phyloP scores from a whole-genome alignment of 1,139 yeast genomes.

The Insectozyma bohioensis region DNA sequence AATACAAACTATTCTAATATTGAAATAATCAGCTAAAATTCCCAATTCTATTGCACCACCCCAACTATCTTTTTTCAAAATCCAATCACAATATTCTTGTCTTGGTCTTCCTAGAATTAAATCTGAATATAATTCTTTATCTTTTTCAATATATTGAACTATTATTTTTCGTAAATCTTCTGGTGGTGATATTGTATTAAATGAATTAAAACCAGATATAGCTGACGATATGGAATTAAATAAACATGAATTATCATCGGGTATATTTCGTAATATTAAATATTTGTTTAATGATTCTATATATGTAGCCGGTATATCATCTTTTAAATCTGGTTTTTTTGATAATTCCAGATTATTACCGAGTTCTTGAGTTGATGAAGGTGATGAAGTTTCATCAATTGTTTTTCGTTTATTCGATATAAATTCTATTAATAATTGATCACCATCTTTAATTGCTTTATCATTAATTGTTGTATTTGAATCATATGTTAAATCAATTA shows the following conservation, averaged over 20 bases:
- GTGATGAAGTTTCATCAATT: background rate
- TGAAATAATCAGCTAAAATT: constrained; percentile 56
- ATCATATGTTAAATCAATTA: constrained; percentile 29
- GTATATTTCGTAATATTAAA: constrained; percentile 57
- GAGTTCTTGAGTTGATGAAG: background rate
- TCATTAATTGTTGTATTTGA: constrained; percentile 24
- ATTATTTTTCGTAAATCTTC: constrained; percentile 48
- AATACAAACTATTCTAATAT: constrained; percentile 56
- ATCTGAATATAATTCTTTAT: constrained; percentile 51
- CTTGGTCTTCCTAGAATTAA: constrained; percentile 58
- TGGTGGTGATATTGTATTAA: constrained; percentile 25
- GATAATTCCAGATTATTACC: background rate
- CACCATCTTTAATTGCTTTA: constrained; percentile 56
- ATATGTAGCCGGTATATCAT: constrained; percentile 29
- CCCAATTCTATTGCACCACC: constrained; percentile 85
- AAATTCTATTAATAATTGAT: constrained; percentile 47
- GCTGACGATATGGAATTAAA: constrained; percentile 69
- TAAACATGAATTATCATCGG: constrained; percentile 80
- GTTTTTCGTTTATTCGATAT: constrained; percentile 9
- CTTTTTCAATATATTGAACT: constrained; percentile 40
- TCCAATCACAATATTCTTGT: constrained; percentile 61
- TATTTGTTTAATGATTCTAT: constrained; percentile 22
- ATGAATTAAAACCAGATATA: constrained; percentile 30
- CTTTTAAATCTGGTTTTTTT: constrained; percentile 10
- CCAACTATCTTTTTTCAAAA: constrained; percentile 63